Conservation (phyloP, 2,329 filamentous ascomycete species). For the Clonostachys sp. region DNA sequence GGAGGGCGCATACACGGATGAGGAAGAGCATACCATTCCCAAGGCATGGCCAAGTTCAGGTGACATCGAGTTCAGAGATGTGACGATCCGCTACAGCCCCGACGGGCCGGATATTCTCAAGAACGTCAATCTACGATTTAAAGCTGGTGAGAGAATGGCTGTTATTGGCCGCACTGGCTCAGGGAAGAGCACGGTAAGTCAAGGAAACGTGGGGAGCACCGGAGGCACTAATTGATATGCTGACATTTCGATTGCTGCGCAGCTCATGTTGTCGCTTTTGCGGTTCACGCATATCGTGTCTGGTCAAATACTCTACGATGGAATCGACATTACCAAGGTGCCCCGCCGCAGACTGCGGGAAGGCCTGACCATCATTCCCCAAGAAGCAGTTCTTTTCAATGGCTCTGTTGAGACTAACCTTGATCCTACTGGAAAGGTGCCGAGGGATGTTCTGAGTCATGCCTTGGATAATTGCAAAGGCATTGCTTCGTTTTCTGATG, state of each 20-base stretch:
- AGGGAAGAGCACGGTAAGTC: conserved; percentile 72
- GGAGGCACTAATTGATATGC: background rate
- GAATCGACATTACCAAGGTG: conserved; percentile 48
- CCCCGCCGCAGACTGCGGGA: conserved; percentile 44
- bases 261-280: conserved; percentile 48
- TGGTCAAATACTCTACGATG: conserved; percentile 50
- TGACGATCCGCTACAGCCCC: conserved; percentile 41
- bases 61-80: conserved; percentile 45
- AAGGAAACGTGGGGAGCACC: too few relatives aligned
- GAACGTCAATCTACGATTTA: conserved; percentile 43
- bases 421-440: conserved; percentile 56
- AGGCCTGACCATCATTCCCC: conserved; percentile 52
- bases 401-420: conserved; percentile 52
- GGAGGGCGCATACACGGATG: conserved; percentile 32
- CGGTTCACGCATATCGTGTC: conserved; percentile 46
- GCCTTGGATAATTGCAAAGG: conserved; percentile 60
- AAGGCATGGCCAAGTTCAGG: conserved; percentile 38
- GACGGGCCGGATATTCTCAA: conserved; percentile 43
- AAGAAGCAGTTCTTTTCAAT: conserved; percentile 54
- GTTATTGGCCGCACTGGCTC: conserved; percentile 78
- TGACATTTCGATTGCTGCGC: background rate
- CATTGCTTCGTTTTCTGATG: conserved; percentile 42
- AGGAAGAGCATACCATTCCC: conserved; percentile 28
- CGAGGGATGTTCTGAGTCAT: conserved; percentile 47
- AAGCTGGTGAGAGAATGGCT: conserved; percentile 70